A percentile compares a stretch with the other conserved stretches of the same genome.
These are phyloP conservation scores for Fraxinus greggii DNA, from an alignment of 305 asterid genomes.

Conservation along the genomic window DNA sequence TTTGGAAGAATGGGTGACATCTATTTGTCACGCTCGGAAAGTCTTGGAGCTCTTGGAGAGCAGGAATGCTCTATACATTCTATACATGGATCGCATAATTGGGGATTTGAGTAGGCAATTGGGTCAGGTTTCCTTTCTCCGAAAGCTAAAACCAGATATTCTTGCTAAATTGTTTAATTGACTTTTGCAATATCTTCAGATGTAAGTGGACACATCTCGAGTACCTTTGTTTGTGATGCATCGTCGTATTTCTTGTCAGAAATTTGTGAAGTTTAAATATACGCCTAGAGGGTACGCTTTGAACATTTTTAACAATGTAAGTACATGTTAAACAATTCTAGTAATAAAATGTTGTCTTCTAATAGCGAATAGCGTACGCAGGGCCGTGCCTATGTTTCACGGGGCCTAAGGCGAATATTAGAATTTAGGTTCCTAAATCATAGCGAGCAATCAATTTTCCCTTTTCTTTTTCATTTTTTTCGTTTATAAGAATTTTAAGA, in stretches of 20 bases:
- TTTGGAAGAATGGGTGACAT: slow-evolving; percentile 80
- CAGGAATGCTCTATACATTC: slow-evolving; percentile 67
- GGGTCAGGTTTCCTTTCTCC: slow-evolving; percentile 56
- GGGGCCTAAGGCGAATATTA: too few species aligned
- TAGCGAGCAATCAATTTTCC: too few species aligned
- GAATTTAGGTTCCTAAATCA: too few species aligned
- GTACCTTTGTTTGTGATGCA: neutral
- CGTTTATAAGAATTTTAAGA: too few species aligned
- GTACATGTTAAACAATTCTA: too few species aligned
- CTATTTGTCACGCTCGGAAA: slow-evolving; percentile 65
- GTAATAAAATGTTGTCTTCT: too few species aligned
- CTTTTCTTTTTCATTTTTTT: too few species aligned
- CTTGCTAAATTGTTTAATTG: slow-evolving; percentile 56
- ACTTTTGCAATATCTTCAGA: slow-evolving; percentile 15
- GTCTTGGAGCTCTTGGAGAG: slow-evolving; percentile 69
- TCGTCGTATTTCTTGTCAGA: neutral
- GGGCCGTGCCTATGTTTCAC: too few species aligned
- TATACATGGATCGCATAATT: slow-evolving; percentile 82
- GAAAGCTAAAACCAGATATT: slow-evolving; percentile 54
- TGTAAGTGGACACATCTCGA: slow-evolving; percentile 15
- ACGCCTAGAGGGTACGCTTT: neutral
- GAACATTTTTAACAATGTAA: neutral
- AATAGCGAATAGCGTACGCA: too few species aligned
- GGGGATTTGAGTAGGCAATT: slow-evolving; percentile 68
- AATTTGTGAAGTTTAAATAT: neutral